Conservation (phyloP, 192 early-diverging fungal genomes). For the Kappamyces sp. region DNA sequence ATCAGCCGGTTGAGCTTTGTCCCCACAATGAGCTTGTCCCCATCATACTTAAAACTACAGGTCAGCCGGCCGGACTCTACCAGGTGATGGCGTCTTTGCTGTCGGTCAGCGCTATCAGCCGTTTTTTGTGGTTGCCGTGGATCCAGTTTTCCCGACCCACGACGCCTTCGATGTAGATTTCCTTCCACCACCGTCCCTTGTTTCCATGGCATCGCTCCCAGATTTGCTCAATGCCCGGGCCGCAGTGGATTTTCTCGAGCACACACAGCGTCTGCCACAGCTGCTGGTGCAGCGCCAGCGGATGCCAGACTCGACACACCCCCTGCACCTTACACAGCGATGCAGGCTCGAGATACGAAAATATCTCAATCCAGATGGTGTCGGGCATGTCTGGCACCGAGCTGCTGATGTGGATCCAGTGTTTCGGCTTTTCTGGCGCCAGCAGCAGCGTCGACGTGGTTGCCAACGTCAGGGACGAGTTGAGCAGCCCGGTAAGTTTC, state of each 20-base stretch:
- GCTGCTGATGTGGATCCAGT: too few relatives aligned
- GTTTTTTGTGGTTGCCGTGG: conserved; percentile 11
- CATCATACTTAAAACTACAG: conserved; percentile 15
- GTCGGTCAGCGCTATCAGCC: conserved; percentile 1
- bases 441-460: too few relatives aligned
- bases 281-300: neutral
- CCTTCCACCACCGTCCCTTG: conserved; percentile 11
- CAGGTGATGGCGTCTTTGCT: conserved; percentile 14
- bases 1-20: neutral
- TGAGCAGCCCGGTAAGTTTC: too few relatives aligned
- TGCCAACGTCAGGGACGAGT: too few relatives aligned
- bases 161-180: conserved; percentile 14
- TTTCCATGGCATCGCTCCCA: conserved; percentile 15
- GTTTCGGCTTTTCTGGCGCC: too few relatives aligned
- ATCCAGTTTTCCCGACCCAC: conserved; percentile 4
- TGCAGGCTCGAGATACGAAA: neutral
- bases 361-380: neutral
- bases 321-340: neutral
- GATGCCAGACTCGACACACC: neutral
- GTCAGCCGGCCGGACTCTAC: neutral
- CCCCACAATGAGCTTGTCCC: conserved; percentile 14
- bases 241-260: conserved; percentile 7
- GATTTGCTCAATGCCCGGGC: conserved; percentile 11
- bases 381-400: too few relatives aligned
- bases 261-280: conserved; percentile 14